phyloP scores from a whole-genome alignment of 2,329 filamentous ascomycete genomes.

The Raffaelea albimanens region DNA sequence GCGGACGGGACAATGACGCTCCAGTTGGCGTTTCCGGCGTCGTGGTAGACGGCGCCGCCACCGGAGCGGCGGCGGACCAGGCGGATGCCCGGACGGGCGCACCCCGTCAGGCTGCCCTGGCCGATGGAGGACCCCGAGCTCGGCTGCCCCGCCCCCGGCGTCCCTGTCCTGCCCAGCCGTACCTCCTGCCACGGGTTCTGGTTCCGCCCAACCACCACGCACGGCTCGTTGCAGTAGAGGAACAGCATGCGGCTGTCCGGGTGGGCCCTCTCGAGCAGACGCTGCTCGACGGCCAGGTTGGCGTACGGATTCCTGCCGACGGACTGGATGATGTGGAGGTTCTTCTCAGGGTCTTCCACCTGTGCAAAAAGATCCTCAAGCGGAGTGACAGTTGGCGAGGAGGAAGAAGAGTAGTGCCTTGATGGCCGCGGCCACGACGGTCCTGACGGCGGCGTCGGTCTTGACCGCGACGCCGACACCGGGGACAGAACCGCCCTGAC shows the following conservation, averaged over 20 bases:
- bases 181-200: conserved; percentile 97
- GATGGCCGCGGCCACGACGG: too few species aligned
- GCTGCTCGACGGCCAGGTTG: conserved; percentile 91
- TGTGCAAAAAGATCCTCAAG: too few species aligned
- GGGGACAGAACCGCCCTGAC: too few species aligned
- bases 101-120: background rate
- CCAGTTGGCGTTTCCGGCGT: conserved; percentile 89
- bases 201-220: conserved; percentile 86
- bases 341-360: too few species aligned
- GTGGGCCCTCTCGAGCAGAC: conserved; percentile 67
- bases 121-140: background rate
- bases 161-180: conserved; percentile 53
- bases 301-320: conserved; percentile 65
- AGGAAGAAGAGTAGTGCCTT: too few species aligned
- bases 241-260: conserved; percentile 70
- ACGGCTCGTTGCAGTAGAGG: conserved; percentile 79
- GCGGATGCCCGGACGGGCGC: too few species aligned
- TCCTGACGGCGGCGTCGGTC: too few species aligned
- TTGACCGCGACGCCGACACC: too few species aligned
- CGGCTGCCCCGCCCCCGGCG: background rate
- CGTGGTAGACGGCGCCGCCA: conserved; percentile 91
- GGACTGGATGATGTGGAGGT: conserved; percentile 62
- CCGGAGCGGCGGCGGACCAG: conserved; percentile 81
- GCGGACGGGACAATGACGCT: conserved; percentile 75
- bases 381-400: too few species aligned